Percentiles rank a stretch among this genome's conserved stretches.
Evolutionary conservation across 108 stramenopile species (phyloP).

Genomic region (Stephanodiscus minutulus): DNA sequence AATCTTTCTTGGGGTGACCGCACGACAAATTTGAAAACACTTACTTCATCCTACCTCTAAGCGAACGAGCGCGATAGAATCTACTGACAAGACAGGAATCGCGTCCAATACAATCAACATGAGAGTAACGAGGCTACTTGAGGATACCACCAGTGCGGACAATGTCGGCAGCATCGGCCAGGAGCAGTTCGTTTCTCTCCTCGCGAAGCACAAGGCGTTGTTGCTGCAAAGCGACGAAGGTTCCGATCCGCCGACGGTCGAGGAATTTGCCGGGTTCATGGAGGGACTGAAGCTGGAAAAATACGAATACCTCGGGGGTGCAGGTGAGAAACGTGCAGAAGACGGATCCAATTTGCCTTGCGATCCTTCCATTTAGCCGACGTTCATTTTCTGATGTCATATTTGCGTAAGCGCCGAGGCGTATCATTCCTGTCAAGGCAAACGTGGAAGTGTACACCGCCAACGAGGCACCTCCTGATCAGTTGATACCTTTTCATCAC

Average conservation of each 20-base stretch:
- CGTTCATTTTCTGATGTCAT: background rate
- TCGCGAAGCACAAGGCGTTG: constrained; percentile 71
- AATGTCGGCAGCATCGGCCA: constrained; percentile 22
- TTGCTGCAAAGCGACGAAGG: constrained; percentile 56
- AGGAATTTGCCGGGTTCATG: constrained; percentile 66
- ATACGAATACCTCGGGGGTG: constrained; percentile 53
- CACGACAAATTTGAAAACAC: too few relatives aligned
- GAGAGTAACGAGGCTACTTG: constrained; percentile 45
- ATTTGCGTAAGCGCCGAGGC: constrained; percentile 71
- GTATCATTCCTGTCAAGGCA: constrained; percentile 59
- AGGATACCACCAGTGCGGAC: constrained; percentile 18
- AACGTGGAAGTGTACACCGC: constrained; percentile 77
- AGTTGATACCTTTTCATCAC: constrained; percentile 86
- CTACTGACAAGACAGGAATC: background rate
- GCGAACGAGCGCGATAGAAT: background rate
- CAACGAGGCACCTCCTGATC: constrained; percentile 77
- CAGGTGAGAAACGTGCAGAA: constrained; percentile 23
- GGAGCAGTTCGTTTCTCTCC: constrained; percentile 41
- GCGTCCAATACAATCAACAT: constrained; percentile 10
- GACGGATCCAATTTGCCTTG: background rate
- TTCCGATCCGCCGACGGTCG: constrained; percentile 44
- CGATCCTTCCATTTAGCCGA: too few relatives aligned
- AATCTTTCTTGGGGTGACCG: too few relatives aligned
- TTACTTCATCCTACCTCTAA: background rate
- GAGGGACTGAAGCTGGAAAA: constrained; percentile 51